A percentile compares a stretch with the other conserved stretches of the same genome.
Evolutionary conservation across 2,329 filamentous ascomycete genomes (phyloP).

Genomic region (Laburnicola sp.): DNA sequence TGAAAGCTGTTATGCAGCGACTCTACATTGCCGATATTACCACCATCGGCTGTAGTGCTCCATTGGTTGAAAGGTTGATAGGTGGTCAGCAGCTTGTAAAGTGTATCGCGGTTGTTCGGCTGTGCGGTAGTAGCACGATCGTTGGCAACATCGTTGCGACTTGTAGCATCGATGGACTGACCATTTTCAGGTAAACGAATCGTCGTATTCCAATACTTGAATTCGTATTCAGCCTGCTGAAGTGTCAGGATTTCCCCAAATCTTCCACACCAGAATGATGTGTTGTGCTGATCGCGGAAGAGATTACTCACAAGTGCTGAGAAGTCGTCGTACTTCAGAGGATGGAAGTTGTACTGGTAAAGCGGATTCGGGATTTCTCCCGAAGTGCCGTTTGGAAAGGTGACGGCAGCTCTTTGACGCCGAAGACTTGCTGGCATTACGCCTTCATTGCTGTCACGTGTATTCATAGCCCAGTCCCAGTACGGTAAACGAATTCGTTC

Average conservation of each 20-base stretch:
- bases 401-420: slow-evolving; percentile 24
- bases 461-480: slow-evolving; percentile 28
- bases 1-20: slow-evolving; percentile 15
- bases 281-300: too few species aligned
- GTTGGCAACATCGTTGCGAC: not conserved
- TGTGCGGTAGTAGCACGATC: slow-evolving; percentile 11
- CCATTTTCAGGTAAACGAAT: slow-evolving; percentile 31
- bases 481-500: slow-evolving; percentile 21
- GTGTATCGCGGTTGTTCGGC: slow-evolving; percentile 6
- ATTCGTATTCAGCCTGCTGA: slow-evolving; percentile 29
- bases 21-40: slow-evolving; percentile 11
- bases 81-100: slow-evolving; percentile 21
- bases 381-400: slow-evolving; percentile 12
- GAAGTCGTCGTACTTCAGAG: slow-evolving; percentile 52
- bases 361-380: slow-evolving; percentile 24
- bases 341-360: slow-evolving; percentile 22
- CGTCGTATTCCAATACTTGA: slow-evolving; percentile 37
- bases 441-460: slow-evolving; percentile 17
- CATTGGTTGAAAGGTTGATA: slow-evolving; percentile 14
- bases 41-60: slow-evolving; percentile 1
- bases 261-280: not conserved
- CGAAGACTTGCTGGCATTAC: slow-evolving; percentile 45
- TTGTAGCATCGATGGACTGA: slow-evolving; percentile 18
- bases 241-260: not conserved
- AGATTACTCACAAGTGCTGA: slow-evolving; percentile 23